These are phyloP conservation scores for Chaetomium fimeti DNA, from an alignment of 495 filamentous ascomycete species.

Conservation along the genomic window DNA sequence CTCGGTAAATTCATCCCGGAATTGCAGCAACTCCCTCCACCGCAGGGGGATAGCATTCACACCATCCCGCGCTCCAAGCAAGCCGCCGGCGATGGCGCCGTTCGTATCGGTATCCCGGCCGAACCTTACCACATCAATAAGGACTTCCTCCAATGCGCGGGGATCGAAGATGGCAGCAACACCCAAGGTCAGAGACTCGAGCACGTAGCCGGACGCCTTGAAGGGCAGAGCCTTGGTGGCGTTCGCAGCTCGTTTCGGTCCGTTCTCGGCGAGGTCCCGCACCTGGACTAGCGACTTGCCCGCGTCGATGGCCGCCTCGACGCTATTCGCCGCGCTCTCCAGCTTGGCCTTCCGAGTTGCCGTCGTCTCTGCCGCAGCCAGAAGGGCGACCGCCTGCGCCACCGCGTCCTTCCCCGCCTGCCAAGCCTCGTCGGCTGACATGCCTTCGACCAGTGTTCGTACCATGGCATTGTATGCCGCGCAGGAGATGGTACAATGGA, in stretches of 20 bases:
- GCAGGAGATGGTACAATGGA: conserved; percentile 25
- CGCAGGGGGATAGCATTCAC: conserved; percentile 27
- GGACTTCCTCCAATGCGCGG: conserved; percentile 33
- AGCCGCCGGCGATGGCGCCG: conserved; percentile 36
- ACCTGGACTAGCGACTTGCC: conserved; percentile 21
- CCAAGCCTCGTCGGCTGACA: conserved; percentile 22
- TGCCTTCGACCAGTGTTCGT: conserved; percentile 25
- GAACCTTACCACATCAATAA: conserved; percentile 36
- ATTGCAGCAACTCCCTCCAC: conserved; percentile 37
- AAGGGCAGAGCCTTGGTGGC: conserved; percentile 24
- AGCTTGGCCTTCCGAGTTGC: conserved; percentile 5
- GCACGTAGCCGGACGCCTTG: conserved; percentile 29
- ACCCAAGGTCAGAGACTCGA: conserved; percentile 33
- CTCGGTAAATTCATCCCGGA: conserved; percentile 33
- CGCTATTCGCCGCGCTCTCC: conserved; percentile 19
- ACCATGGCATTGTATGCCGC: conserved; percentile 31
- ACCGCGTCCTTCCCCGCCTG: conserved; percentile 21
- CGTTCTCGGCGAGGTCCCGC: conserved; percentile 30
- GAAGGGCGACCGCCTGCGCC: neutral
- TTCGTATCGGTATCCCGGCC: conserved; percentile 38
- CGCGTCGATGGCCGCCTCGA: conserved; percentile 20
- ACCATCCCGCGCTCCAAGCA: conserved; percentile 37
- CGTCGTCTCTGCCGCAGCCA: neutral
- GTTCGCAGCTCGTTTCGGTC: conserved; percentile 25
- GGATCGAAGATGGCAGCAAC: conserved; percentile 35